phyloP scores from a whole-genome alignment of 345 rosid genomes.

The Populus simonii region DNA sequence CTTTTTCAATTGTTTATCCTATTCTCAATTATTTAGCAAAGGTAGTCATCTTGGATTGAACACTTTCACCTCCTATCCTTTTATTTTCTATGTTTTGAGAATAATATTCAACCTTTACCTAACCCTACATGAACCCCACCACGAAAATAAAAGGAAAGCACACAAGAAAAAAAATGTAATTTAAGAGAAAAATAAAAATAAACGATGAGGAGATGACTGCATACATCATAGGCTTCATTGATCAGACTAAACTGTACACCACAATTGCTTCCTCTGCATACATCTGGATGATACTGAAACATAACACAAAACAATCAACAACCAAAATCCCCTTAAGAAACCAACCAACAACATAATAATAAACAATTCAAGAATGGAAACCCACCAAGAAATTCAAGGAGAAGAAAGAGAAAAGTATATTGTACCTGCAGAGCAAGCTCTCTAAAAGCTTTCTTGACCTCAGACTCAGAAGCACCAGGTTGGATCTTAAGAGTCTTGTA shows the following conservation, averaged over 20 bases:
- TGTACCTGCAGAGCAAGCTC: conserved; percentile 76
- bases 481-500: conserved; percentile 66
- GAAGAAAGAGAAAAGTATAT: background rate
- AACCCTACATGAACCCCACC: background rate
- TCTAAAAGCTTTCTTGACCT: conserved; percentile 85
- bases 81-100: background rate
- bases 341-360: background rate
- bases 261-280: conserved; percentile 84
- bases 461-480: conserved; percentile 75
- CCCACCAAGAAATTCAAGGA: background rate
- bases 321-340: background rate
- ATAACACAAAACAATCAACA: conserved; percentile 1
- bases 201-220: background rate
- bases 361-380: too few species aligned
- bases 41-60: background rate
- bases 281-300: conserved; percentile 94
- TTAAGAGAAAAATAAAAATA: background rate
- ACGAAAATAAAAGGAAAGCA: background rate
- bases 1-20: background rate
- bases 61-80: background rate
- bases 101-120: background rate
- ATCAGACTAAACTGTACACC: conserved; percentile 70
- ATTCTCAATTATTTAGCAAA: background rate
- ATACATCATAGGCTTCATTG: conserved; percentile 88
- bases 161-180: too few species aligned